These are phyloP conservation scores for Lactarius pseudohatsudake DNA, from an alignment of 768 basidiomycete genomes.

Conservation along the genomic window DNA sequence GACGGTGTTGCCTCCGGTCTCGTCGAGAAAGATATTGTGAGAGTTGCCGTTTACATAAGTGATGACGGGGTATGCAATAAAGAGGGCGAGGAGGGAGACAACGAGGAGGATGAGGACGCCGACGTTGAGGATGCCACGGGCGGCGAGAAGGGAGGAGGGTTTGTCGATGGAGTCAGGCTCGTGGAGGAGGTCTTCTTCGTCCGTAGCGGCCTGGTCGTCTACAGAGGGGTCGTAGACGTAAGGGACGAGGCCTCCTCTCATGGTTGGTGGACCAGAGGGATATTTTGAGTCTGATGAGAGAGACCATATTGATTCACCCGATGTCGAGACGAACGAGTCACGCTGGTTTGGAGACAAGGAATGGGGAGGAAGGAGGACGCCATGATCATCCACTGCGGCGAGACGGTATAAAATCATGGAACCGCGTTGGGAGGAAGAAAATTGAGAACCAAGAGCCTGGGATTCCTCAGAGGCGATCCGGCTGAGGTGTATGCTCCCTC, in stretches of 20 bases:
- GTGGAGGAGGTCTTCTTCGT: conserved; percentile 78
- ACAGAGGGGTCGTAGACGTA: conserved; percentile 68
- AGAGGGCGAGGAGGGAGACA: conserved; percentile 62
- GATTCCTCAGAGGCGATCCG: conserved; percentile 48
- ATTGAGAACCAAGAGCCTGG: conserved; percentile 41
- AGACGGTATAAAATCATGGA: conserved; percentile 72
- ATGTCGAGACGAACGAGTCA: conserved; percentile 50
- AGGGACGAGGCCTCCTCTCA: conserved; percentile 49
- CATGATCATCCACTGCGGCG: conserved; percentile 39
- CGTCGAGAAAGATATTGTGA: conserved; percentile 47
- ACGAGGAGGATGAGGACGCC: conserved; percentile 64
- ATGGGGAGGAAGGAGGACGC: conserved; percentile 39
- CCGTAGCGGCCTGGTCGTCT: conserved; percentile 54
- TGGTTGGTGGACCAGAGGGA: conserved; percentile 42
- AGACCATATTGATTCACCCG: conserved; percentile 50
- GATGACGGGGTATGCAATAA: conserved; percentile 80
- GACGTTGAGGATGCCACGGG: conserved; percentile 67
- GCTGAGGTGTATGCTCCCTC: conserved; percentile 43
- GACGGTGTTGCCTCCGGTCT: conserved; percentile 60
- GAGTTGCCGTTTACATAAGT: conserved; percentile 46
- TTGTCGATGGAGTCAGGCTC: conserved; percentile 48
- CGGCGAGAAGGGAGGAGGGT: conserved; percentile 39
- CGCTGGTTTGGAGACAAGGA: conserved; percentile 32
- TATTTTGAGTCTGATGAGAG: conserved; percentile 64
- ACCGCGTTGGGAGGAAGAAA: conserved; percentile 39